These are phyloP conservation scores for Arctium lappa DNA, from an alignment of 129 eudicot genomes.

Conservation along the genomic window DNA sequence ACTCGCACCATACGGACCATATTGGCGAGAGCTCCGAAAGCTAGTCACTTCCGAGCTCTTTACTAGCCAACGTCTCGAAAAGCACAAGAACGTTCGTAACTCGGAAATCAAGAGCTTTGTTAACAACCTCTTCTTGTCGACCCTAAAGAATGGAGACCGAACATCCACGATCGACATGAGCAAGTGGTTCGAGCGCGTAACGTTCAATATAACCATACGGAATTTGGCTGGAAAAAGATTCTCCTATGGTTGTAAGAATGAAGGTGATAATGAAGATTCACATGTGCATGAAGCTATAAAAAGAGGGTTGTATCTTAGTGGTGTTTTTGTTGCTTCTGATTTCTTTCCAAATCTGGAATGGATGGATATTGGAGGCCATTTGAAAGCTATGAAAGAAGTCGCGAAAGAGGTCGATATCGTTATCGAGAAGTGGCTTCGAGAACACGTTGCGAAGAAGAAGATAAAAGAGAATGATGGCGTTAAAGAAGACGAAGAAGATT, in stretches of 20 bases:
- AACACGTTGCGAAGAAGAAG: constrained; percentile 21
- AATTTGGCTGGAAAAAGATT: constrained; percentile 41
- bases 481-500: constrained; percentile 15
- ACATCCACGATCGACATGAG: constrained; percentile 7
- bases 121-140: constrained; percentile 13
- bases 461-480: neutral
- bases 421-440: constrained; percentile 32
- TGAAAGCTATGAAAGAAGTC: constrained; percentile 38
- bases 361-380: constrained; percentile 54
- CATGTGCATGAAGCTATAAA: constrained; percentile 31
- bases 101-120: constrained; percentile 26
- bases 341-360: constrained; percentile 46
- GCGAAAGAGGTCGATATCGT: constrained; percentile 31
- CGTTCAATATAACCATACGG: constrained; percentile 30
- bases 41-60: constrained; percentile 43
- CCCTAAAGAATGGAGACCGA: neutral
- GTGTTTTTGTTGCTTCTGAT: constrained; percentile 48
- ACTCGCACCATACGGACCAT: constrained; percentile 51
- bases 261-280: constrained; percentile 13
- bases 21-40: constrained; percentile 52
- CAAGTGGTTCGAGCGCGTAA: constrained; percentile 34
- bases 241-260: neutral
- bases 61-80: constrained; percentile 31
- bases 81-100: constrained; percentile 29
- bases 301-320: constrained; percentile 41